Base-by-base conservation (phyloP, 2,329 filamentous ascomycete species). In the Gnomoniopsis smithogilvyi region DNA sequence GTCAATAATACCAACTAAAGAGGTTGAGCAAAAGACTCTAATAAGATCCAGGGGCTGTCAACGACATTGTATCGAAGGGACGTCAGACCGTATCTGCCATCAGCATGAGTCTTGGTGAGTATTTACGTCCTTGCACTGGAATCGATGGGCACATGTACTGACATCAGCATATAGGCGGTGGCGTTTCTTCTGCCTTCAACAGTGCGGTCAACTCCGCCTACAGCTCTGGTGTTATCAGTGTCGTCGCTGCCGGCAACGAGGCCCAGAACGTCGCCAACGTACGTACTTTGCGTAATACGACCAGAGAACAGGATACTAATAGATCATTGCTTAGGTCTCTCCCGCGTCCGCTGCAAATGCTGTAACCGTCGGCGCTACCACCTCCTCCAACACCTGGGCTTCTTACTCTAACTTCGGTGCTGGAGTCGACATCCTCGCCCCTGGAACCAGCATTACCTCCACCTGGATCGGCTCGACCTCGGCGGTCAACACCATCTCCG, bases 401-500 rank as follows among this genome's bases (percentile, higher is more conserved):
- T 63, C 61, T 0, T 80, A 74, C 66, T 78, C 76, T 56, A 82
- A 82, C 71, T 81, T 68, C 38, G 80, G 80, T 17, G 43, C 64
- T 3, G 59, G 68, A 2, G 69, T 81, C 3, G 76, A 81, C 50
- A 68, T 81, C 51, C 75, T 79, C 51, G 79, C 77, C 0, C 77
- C 79, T 0, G 79, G 79, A 3, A 69, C 73, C 4, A 62, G 58
- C 17, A 67, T 81, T 30, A 60, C 76, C 0, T 80, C 77, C 2
- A 64, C 79, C 0, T 81, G 74, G 72, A 75, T 74, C 56, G 70
- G 71, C n/a, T 59, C 59, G 21, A 21, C 51, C 26, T 26, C 45
- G 15, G 75, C 80, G 24, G 78, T 69, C n/a, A 72, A 72, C 51
- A 75, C 67, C 30, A 76, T 85, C 65, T 80, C 76, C 15, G 86